A percentile compares a stretch with the other conserved stretches of the same genome.
These are phyloP conservation scores for Botrytis squamosa DNA, from an alignment of 2,329 filamentous ascomycete species.

Conservation along the genomic window DNA sequence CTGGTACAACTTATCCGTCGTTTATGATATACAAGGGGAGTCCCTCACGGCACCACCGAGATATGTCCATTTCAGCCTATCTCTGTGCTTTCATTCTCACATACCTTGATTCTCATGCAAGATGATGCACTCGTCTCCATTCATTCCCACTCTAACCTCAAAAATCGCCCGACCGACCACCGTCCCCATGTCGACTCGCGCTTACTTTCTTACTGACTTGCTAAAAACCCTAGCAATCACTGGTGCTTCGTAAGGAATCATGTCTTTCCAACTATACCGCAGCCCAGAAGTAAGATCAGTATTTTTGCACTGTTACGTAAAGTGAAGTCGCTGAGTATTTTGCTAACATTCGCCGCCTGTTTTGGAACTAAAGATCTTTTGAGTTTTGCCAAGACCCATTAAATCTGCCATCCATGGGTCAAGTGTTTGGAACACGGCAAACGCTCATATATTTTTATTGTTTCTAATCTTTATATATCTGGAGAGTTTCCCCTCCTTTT, in stretches of 20 bases:
- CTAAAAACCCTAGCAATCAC: neutral
- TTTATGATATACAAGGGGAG: constrained; percentile 11
- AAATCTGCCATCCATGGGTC: constrained; percentile 2
- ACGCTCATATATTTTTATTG: constrained; percentile 1
- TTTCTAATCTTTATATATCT: constrained; percentile 8
- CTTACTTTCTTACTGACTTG: neutral
- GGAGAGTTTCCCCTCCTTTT: neutral
- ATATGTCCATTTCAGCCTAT: neutral
- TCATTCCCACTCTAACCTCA: neutral
- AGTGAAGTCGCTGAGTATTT: neutral
- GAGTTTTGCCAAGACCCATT: constrained; percentile 9
- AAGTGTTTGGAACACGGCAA: constrained; percentile 8
- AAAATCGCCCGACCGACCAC: constrained; percentile 7
- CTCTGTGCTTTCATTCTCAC: neutral
- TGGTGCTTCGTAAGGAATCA: neutral
- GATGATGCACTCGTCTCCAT: constrained; percentile 17
- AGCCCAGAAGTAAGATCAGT: neutral
- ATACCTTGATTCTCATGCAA: neutral
- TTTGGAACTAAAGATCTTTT: constrained; percentile 11
- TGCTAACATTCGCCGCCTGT: constrained; percentile 4
- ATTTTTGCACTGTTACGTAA: constrained; percentile 16
- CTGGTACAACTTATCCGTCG: neutral
- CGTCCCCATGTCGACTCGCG: constrained; percentile 1
- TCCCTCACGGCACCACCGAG: constrained; percentile 13
- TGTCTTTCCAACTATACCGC: neutral